A percentile compares a stretch with the other conserved stretches of the same genome.
These are phyloP conservation scores for Globisporangium uncinulatum DNA, from an alignment of 352 stramenopile genomes.

Conservation along the genomic window DNA sequence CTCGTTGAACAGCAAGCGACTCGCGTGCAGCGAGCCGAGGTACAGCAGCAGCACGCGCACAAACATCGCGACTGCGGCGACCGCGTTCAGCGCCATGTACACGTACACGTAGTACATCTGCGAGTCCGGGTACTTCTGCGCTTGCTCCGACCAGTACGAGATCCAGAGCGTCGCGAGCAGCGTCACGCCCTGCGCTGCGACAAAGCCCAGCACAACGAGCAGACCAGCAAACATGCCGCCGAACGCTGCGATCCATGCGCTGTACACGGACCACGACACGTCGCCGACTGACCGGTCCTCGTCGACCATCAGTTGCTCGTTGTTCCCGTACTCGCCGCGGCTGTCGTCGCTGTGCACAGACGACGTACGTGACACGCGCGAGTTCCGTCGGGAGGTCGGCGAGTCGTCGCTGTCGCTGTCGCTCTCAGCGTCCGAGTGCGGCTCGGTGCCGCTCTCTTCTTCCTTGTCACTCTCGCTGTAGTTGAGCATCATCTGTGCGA, in stretches of 20 bases:
- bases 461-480: slow-evolving; percentile 54
- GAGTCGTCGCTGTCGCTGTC: neutral
- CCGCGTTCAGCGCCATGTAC: slow-evolving; percentile 66
- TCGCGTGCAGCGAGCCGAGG: slow-evolving; percentile 48
- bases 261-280: slow-evolving; percentile 61
- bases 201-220: slow-evolving; percentile 38
- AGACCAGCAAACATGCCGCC: slow-evolving; percentile 43
- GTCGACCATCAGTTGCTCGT: slow-evolving; percentile 51
- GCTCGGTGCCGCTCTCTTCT: slow-evolving; percentile 29
- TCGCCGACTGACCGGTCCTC: slow-evolving; percentile 62
- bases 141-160: slow-evolving; percentile 86
- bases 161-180: slow-evolving; percentile 84
- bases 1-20: slow-evolving; percentile 46
- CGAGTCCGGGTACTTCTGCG: slow-evolving; percentile 22
- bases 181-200: slow-evolving; percentile 39
- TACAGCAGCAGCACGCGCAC: slow-evolving; percentile 55
- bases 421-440: slow-evolving; percentile 2
- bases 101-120: slow-evolving; percentile 83
- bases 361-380: slow-evolving; percentile 27
- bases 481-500: slow-evolving; percentile 48
- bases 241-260: slow-evolving; percentile 61
- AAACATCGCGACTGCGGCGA: slow-evolving; percentile 60
- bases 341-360: slow-evolving; percentile 49
- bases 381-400: slow-evolving; percentile 4
- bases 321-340: slow-evolving; percentile 27